Percentiles rank a stretch among this genome's conserved stretches.
phyloP scores from a whole-genome alignment of 192 early-diverging fungal genomes.

The Umbelopsis sp. region DNA sequence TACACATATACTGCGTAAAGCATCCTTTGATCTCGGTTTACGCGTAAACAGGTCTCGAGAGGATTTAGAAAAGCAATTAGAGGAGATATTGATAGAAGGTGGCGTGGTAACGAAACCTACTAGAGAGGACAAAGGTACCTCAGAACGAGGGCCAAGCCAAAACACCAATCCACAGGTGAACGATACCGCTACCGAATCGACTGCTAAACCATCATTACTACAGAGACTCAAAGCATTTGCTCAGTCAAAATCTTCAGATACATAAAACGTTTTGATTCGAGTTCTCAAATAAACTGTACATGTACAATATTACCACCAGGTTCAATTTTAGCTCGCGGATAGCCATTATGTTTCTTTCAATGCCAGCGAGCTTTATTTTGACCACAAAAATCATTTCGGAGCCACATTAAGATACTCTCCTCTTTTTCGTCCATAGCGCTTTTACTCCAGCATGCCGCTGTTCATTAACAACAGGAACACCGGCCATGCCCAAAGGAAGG shows the following conservation, averaged over 20 bases:
- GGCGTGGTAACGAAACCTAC: too few species aligned
- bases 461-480: constrained; percentile 26
- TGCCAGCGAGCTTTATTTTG: too few species aligned
- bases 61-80: not conserved
- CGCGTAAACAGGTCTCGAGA: not conserved
- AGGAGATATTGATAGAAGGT: not conserved
- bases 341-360: not conserved
- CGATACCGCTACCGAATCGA: not conserved
- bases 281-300: not conserved
- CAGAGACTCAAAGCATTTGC: not conserved
- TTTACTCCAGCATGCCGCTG: constrained; percentile 30
- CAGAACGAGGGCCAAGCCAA: not conserved
- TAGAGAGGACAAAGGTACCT: too few species aligned
- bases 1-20: not conserved
- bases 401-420: too few species aligned
- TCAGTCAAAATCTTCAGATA: not conserved
- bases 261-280: not conserved
- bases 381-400: not conserved
- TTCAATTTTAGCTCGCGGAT: too few species aligned
- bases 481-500: not conserved
- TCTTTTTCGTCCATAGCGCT: not conserved
- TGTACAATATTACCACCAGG: constrained; percentile 3
- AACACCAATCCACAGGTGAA: not conserved
- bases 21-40: not conserved
- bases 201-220: not conserved